Evolutionary conservation across 2,329 filamentous ascomycete genomes (phyloP), one percentile per base, ranked within the genome.

Genomic region (Teratosphaeria epicoccoides): DNA sequence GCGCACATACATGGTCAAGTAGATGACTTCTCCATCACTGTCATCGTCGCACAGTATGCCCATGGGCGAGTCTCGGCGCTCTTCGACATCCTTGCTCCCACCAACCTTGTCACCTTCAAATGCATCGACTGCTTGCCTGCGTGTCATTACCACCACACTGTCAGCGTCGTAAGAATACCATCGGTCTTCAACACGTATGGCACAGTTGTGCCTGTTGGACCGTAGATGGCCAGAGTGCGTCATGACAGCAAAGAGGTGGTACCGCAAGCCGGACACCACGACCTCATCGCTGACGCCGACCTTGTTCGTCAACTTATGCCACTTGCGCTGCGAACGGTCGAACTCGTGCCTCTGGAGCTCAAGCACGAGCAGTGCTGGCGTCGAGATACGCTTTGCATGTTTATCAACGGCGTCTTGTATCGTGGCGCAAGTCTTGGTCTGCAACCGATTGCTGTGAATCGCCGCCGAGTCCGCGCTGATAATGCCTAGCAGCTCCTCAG

Each of bases 161-260:
- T 72, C 73, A 56, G 61, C 57, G 26, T 78, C 74, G 56, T 82
- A 83, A 28, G 73, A 74, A 50, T 83, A 76, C 81, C 81, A 84
- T 45, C 73, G 75, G 7, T 73, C 71, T 9, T 72, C 74, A 5
- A 75, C 74, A 25, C 80, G 73, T 46, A 84, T 64, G 28, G 82
- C 75, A n/a, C 77, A 75, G 57, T 80, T 78, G 66, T 81, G 83
- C 33, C 76, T 72, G 46, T 75, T 75, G 4, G 79, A 82, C 20
- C 76, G 76, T 14, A 82, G 73, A 43, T 74, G 73, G 24, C 79
- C 80, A 54, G 75, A 76, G 59, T 84, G 81, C 2, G 80, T 77
- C 26, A 82, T 68, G 55, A 82, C 78, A 2, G 79, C 79, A 56
- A 80, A 83, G 0, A 84, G 71, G 1, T 74, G 75, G 59, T 82